A percentile compares a stretch with the other conserved stretches of the same genome.
Evolutionary conservation across 352 stramenopile genomes (phyloP).

Genomic region (Phytopythium vexans): DNA sequence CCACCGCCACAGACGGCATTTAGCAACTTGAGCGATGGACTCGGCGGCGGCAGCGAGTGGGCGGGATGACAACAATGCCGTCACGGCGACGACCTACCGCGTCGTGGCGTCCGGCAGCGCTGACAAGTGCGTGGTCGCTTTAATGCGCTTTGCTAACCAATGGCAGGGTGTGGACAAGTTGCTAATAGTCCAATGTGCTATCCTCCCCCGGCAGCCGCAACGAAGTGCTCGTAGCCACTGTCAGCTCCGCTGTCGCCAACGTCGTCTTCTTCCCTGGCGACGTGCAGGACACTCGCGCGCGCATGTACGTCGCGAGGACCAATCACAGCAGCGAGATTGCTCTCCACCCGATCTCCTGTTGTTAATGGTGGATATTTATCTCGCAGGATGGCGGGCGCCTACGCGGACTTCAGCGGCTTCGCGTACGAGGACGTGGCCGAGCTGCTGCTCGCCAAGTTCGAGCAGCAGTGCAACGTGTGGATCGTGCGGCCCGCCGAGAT

Average conservation of each 20-base stretch:
- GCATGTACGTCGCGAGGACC: slow-evolving; percentile 29
- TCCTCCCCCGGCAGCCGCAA: slow-evolving; percentile 12
- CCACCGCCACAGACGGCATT: too few species aligned
- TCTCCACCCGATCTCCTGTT: slow-evolving; percentile 1
- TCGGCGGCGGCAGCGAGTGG: too few species aligned
- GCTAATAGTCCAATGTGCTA: too few species aligned
- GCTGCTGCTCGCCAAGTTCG: slow-evolving; percentile 52
- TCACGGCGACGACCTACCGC: too few species aligned
- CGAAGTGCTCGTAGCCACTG: slow-evolving; percentile 40
- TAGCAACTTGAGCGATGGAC: too few species aligned
- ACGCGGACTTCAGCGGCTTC: slow-evolving; percentile 46
- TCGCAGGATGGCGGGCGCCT: slow-evolving; percentile 23
- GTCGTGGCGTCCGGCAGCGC: too few species aligned
- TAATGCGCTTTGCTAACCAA: too few species aligned
- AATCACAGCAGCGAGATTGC: neutral
- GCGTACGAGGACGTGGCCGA: slow-evolving; percentile 47
- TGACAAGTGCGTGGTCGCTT: too few species aligned
- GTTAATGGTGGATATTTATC: slow-evolving; percentile 1
- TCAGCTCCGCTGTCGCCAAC: slow-evolving; percentile 22
- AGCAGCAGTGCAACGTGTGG: slow-evolving; percentile 49
- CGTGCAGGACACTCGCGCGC: slow-evolving; percentile 47
- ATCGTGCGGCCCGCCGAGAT: slow-evolving; percentile 45
- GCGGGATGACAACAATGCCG: too few species aligned
- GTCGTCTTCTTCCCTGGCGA: slow-evolving; percentile 75
- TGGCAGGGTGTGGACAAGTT: too few species aligned